Conservation (phyloP, 1,139 yeast species). For the Scheffersomyces stambukii region DNA sequence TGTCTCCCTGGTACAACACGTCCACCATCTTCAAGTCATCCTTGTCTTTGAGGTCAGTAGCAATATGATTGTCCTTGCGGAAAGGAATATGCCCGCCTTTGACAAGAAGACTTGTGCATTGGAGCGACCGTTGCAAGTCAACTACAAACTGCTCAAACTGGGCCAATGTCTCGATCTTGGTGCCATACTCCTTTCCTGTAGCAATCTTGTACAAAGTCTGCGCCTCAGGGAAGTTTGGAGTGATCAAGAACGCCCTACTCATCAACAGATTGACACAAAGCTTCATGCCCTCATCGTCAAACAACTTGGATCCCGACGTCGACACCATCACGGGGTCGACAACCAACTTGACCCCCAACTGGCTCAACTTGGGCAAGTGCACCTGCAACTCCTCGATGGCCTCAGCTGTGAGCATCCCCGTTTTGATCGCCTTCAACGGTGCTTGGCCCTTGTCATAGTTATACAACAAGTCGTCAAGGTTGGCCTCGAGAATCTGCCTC, state of each 20-base stretch:
- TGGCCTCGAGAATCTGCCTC: conserved; percentile 45
- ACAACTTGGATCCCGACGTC: conserved; percentile 65
- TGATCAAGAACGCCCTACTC: conserved; percentile 55
- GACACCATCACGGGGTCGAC: conserved; percentile 85
- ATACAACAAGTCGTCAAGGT: conserved; percentile 56
- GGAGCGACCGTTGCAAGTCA: conserved; percentile 34
- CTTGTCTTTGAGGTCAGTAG: conserved; percentile 12
- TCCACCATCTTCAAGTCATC: conserved; percentile 47
- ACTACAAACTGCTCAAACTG: conserved; percentile 32
- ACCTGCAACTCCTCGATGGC: conserved; percentile 49
- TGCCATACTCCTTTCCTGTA: conserved; percentile 10
- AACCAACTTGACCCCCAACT: conserved; percentile 40
- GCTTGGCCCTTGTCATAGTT: conserved; percentile 18
- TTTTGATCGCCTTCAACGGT: conserved; percentile 63
- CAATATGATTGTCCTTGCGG: conserved; percentile 18
- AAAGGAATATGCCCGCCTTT: conserved; percentile 83
- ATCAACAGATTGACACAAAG: conserved; percentile 45
- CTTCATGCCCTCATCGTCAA: conserved; percentile 45
- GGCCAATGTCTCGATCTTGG: conserved; percentile 7
- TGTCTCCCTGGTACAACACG: conserved; percentile 50
- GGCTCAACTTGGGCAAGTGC: conserved; percentile 23
- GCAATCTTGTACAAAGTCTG: conserved; percentile 25
- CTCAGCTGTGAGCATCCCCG: conserved; percentile 70
- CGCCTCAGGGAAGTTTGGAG: conserved; percentile 79
- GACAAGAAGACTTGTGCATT: conserved; percentile 55